phyloP scores from a whole-genome alignment of 106 monocot species.

The Acorus calamus region DNA sequence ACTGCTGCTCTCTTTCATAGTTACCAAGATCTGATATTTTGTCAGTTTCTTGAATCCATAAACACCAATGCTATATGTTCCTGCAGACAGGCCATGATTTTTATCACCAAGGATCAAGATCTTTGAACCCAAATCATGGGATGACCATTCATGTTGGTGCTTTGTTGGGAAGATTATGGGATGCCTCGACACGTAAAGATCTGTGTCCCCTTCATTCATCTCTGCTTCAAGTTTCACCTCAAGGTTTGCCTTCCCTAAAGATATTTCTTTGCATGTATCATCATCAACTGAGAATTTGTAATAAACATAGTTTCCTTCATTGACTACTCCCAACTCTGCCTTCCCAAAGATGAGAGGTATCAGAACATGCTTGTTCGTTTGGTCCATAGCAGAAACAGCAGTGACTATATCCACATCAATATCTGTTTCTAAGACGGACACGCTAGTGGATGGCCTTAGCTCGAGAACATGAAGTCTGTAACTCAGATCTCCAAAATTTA shows the following conservation, averaged over 20 bases:
- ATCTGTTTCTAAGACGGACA: slow-evolving; percentile 92
- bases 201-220: slow-evolving; percentile 50
- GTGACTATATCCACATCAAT: slow-evolving; percentile 83
- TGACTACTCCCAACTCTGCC: slow-evolving; percentile 47
- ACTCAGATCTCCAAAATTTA: slow-evolving; percentile 48
- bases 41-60: slow-evolving; percentile 84
- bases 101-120: slow-evolving; percentile 38
- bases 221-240: slow-evolving; percentile 58
- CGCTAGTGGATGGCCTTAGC: slow-evolving; percentile 60
- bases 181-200: slow-evolving; percentile 87
- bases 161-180: slow-evolving; percentile 88
- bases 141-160: slow-evolving; percentile 89
- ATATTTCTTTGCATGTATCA: slow-evolving; percentile 20
- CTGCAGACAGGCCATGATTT: slow-evolving; percentile 19
- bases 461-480: slow-evolving; percentile 80
- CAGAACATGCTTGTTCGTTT: slow-evolving; percentile 31
- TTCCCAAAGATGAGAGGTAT: slow-evolving; percentile 64
- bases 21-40: slow-evolving; percentile 57
- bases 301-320: slow-evolving; percentile 75
- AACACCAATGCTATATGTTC: slow-evolving; percentile 79
- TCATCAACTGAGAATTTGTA: slow-evolving; percentile 80
- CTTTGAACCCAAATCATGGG: slow-evolving; percentile 79
- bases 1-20: slow-evolving; percentile 30
- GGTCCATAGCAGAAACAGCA: slow-evolving; percentile 28
- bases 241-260: slow-evolving; percentile 41